A percentile compares a stretch with the other conserved stretches of the same genome.
These are phyloP conservation scores for Calonectria leucothoes DNA, from an alignment of 2,329 filamentous ascomycete genomes.

Conservation along the genomic window DNA sequence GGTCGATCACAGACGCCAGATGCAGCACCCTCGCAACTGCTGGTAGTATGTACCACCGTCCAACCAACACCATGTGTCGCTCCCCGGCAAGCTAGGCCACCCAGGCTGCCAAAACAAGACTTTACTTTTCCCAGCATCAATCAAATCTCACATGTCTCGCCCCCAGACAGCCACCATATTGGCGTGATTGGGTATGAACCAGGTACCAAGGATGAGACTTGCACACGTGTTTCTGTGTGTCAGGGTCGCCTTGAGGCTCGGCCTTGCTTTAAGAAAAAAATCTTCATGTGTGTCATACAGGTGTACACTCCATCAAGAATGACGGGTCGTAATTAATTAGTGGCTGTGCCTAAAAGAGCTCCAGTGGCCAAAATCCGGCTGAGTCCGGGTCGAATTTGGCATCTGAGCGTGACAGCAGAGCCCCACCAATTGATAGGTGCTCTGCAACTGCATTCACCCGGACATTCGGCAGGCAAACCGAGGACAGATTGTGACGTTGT, in stretches of 20 bases:
- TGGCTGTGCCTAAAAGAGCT: slow-evolving; percentile 28
- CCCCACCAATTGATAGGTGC: slow-evolving; percentile 13
- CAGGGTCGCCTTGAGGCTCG: neutral
- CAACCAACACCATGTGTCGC: neutral
- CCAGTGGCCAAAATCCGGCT: slow-evolving; percentile 25
- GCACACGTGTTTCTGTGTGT: neutral
- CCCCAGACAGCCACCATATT: slow-evolving; percentile 8
- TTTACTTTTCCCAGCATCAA: slow-evolving; percentile 4
- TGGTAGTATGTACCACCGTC: neutral
- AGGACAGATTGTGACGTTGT: neutral
- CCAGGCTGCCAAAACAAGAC: neutral
- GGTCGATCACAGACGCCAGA: slow-evolving; percentile 19
- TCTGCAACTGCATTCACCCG: neutral
- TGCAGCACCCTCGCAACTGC: slow-evolving; percentile 7
- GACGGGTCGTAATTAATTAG: slow-evolving; percentile 6
- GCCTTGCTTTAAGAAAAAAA: slow-evolving; percentile 2
- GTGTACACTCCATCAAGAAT: slow-evolving; percentile 15
- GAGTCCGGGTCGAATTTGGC: slow-evolving; percentile 29
- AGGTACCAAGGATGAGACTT: slow-evolving; percentile 10
- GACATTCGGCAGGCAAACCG: neutral
- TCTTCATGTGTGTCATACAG: slow-evolving; percentile 23
- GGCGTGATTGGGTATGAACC: slow-evolving; percentile 2
- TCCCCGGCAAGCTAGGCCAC: neutral
- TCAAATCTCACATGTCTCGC: slow-evolving; percentile 14
- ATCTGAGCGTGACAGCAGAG: neutral